Percentiles rank a stretch among this genome's conserved stretches.
Evolutionary conservation across 2,329 filamentous ascomycete genomes (phyloP).

Genomic region (Xylaria sp.): DNA sequence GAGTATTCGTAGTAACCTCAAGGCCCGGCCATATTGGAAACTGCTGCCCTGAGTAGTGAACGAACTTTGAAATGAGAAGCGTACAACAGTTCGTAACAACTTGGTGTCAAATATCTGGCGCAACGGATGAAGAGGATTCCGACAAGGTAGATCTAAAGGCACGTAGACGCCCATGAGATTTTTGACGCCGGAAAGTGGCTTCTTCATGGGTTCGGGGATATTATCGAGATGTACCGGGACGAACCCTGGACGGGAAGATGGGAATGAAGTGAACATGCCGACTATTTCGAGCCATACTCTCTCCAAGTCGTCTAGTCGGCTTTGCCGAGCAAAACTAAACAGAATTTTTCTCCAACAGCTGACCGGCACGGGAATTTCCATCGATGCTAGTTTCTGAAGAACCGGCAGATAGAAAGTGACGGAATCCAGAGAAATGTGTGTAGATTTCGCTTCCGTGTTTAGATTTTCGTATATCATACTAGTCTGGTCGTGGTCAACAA

Average conservation of each 20-base stretch:
- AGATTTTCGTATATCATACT: constrained; percentile 36
- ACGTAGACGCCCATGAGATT: constrained; percentile 41
- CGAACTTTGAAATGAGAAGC: constrained; percentile 50
- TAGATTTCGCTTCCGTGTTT: constrained; percentile 27
- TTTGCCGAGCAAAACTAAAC: constrained; percentile 47
- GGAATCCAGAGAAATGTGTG: constrained; percentile 23
- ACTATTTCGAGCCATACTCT: constrained; percentile 48
- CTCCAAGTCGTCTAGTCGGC: constrained; percentile 49
- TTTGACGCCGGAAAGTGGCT: constrained; percentile 37
- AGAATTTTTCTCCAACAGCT: constrained; percentile 49
- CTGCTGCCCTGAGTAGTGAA: constrained; percentile 27
- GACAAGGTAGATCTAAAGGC: constrained; percentile 47
- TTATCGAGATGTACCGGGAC: constrained; percentile 50
- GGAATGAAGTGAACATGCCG: constrained; percentile 39
- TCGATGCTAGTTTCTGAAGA: constrained; percentile 41
- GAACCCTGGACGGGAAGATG: constrained; percentile 36
- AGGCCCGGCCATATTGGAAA: constrained; percentile 36
- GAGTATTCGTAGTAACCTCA: constrained; percentile 40
- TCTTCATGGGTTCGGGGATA: constrained; percentile 40
- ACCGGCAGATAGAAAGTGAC: constrained; percentile 38
- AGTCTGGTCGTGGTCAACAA: constrained; percentile 36
- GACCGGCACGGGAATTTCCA: constrained; percentile 45
- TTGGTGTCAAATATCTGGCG: constrained; percentile 47
- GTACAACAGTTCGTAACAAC: constrained; percentile 45
- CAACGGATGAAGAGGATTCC: constrained; percentile 50